A percentile compares a stretch with the other conserved stretches of the same genome.
Conservation (phyloP, 2,329 filamentous ascomycete species). For the Penicillium sp. region DNA sequence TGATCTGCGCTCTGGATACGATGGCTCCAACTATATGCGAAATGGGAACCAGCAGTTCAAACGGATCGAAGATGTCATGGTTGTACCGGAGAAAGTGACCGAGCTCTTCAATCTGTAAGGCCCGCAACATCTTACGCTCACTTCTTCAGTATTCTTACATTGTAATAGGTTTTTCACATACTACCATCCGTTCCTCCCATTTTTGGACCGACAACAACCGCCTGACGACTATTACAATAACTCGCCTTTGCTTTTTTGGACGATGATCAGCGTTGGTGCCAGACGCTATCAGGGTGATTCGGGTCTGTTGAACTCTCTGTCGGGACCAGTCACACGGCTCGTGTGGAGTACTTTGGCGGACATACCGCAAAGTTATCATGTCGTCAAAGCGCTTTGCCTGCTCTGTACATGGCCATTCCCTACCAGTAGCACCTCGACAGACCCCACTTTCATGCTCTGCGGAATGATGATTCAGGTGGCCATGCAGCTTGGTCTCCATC, state of each 20-base stretch:
- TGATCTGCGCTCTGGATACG: slow-evolving; percentile 50
- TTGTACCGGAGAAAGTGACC: slow-evolving; percentile 44
- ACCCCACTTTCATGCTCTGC: slow-evolving; percentile 66
- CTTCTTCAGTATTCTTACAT: slow-evolving; percentile 23
- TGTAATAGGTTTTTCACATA: slow-evolving; percentile 60
- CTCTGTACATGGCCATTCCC: slow-evolving; percentile 67
- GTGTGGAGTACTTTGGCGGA: slow-evolving; percentile 63
- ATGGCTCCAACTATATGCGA: slow-evolving; percentile 44
- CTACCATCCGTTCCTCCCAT: slow-evolving; percentile 65
- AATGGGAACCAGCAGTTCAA: slow-evolving; percentile 52
- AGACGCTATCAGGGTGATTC: slow-evolving; percentile 59
- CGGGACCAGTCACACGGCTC: slow-evolving; percentile 56
- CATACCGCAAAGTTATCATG: slow-evolving; percentile 64
- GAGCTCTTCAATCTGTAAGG: slow-evolving; percentile 49
- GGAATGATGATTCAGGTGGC: slow-evolving; percentile 68
- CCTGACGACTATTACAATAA: slow-evolving; percentile 60
- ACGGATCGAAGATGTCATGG: slow-evolving; percentile 53
- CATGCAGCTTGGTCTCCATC: slow-evolving; percentile 66
- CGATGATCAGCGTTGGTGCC: slow-evolving; percentile 62
- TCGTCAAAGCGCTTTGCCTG: slow-evolving; percentile 63
- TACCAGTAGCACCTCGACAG: slow-evolving; percentile 62
- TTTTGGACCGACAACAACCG: slow-evolving; percentile 56
- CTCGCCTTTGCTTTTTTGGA: slow-evolving; percentile 68
- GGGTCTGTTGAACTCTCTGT: slow-evolving; percentile 53
- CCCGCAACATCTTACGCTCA: neutral